Evolutionary conservation across 805 yeast genomes (phyloP), one percentile per base, ranked within the genome.

Genomic region (Candida manassasensis): DNA sequence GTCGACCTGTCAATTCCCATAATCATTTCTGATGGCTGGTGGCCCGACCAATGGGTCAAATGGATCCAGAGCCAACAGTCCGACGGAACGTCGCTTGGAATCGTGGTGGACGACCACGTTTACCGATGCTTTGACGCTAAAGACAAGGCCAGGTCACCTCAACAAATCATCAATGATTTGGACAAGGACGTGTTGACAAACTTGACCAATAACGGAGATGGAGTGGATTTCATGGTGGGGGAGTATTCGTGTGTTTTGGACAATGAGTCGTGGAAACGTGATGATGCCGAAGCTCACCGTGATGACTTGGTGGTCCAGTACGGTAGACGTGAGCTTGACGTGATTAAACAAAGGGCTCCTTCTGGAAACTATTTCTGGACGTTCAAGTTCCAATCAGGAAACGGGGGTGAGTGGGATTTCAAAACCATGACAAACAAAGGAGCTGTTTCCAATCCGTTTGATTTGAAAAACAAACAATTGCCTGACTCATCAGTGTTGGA

Each of bases 391-490:
- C 76, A 82, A 53, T 69, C 78, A 38, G 97, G 97, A 2, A 82
- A 81, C 51, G 97, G 97, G 28, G 97, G 97, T 11, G 97, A 87
- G 61, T 90, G 97, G 97, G 97, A 93, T 33, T 81, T 86, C 59
- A 69, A 72, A 16, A 84, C 87, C 24, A 85, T 84, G 88, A 63
- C 71, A 14, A 78, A 81, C 15, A 60, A 62, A 35, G 87, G 86
- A 1, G 74, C 79, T 6, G 50, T 63, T 12, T 10, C 13, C 3
- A 21, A 25, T 4, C 47, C 49, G 4, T 33, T 35, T 10, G 39
- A 49, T 3, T 48, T 55, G 24, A 44, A 42, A 21, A 49, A 53
- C 6, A 49, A 50, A 15, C 39, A 46, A 3, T 29, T 62, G 1
- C 81, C 82, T 1, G 57, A 55, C 15, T 57, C 66, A 14, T 51